A percentile compares a stretch with the other conserved stretches of the same genome.
phyloP scores from a whole-genome alignment of 306 rosid species.

The Rosa rugosa region DNA sequence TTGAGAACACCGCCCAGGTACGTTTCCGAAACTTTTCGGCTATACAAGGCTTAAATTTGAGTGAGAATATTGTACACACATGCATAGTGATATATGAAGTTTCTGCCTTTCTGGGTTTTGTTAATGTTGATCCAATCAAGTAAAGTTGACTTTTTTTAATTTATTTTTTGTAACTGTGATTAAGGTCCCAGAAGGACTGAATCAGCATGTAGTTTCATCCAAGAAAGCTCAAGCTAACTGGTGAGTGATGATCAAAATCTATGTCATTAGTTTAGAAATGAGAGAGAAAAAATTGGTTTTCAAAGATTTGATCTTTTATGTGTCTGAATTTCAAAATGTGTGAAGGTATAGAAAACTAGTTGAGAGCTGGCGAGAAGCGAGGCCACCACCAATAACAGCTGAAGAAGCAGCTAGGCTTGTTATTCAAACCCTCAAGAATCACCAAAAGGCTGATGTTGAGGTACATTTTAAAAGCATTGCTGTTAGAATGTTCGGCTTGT shows the following conservation, averaged over 20 bases:
- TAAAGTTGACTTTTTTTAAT: constrained; percentile 10
- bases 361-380: constrained; percentile 70
- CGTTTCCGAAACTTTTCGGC: background rate
- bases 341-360: constrained; percentile 87
- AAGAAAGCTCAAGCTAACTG: constrained; percentile 91
- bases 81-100: background rate
- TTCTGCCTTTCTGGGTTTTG: background rate
- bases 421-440: constrained; percentile 61
- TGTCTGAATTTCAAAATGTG: background rate
- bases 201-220: constrained; percentile 75
- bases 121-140: constrained; percentile 1
- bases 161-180: constrained; percentile 2
- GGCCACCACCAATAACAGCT: constrained; percentile 75
- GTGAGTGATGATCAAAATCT: constrained; percentile 31
- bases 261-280: background rate
- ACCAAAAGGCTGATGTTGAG: constrained; percentile 82
- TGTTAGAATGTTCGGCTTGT: background rate
- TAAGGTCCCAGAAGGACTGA: constrained; percentile 85
- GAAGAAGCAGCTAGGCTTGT: constrained; percentile 81
- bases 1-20: constrained; percentile 83
- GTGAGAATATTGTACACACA: background rate
- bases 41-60: background rate
- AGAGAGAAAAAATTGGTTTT: background rate
- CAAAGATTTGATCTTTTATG: background rate
- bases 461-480: constrained; percentile 32